These are phyloP conservation scores for Monosporozyma solicola DNA, from an alignment of 805 yeast species.

Conservation along the genomic window DNA sequence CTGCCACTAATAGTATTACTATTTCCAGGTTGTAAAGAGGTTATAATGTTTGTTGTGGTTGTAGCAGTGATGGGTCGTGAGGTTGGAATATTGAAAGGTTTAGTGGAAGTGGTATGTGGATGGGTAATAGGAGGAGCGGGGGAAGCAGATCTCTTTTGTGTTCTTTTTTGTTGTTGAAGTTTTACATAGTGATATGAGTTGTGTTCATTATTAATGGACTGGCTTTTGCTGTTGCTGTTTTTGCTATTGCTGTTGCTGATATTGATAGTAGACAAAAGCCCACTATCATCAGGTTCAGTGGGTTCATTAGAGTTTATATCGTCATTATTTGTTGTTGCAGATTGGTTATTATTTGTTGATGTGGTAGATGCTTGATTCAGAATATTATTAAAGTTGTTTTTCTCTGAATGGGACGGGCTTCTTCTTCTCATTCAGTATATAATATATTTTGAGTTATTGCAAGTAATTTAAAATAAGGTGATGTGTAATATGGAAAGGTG, in stretches of 20 bases:
- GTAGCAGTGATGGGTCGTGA: constrained; percentile 1
- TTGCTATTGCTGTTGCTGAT: too few relatives aligned
- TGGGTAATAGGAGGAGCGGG: constrained; percentile 1
- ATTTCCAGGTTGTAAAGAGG: neutral
- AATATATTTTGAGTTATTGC: neutral
- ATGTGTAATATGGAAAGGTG: neutral
- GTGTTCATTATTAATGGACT: neutral
- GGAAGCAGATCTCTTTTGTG: constrained; percentile 3
- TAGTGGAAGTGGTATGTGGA: neutral
- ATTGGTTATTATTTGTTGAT: constrained; percentile 4
- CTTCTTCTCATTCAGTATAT: constrained; percentile 27
- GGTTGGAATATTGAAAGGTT: constrained; percentile 4
- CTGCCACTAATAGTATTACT: neutral
- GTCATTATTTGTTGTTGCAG: constrained; percentile 7
- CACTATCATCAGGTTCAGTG: constrained; percentile 41
- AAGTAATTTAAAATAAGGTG: too few relatives aligned
- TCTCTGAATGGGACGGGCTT: constrained; percentile 34
- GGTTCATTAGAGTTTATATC: constrained; percentile 32
- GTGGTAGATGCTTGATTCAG: constrained; percentile 26
- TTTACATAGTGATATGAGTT: neutral
- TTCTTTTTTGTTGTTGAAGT: neutral
- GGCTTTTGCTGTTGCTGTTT: neutral
- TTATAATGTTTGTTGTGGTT: neutral
- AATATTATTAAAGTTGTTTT: constrained; percentile 17
- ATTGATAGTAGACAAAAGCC: constrained; percentile 30